These are phyloP conservation scores for Cyberlindnera nakhonratchasimensis DNA, from an alignment of 805 yeast genomes.

Conservation along the genomic window DNA sequence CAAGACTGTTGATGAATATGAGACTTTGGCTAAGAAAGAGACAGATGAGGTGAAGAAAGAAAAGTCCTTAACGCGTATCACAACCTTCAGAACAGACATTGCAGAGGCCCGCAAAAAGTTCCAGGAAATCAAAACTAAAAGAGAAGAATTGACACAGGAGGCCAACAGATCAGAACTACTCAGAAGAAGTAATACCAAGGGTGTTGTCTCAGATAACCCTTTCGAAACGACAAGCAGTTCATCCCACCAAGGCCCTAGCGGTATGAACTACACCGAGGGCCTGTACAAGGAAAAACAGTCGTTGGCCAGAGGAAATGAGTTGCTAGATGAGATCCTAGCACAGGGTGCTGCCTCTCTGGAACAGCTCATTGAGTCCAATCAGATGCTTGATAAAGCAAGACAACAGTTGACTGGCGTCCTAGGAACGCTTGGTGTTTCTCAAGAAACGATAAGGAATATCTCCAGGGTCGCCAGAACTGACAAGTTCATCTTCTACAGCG, in stretches of 20 bases:
- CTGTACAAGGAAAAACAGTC: conserved; percentile 63
- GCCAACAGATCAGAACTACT: conserved; percentile 42
- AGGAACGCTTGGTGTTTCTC: conserved; percentile 81
- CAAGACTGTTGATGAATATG: conserved; percentile 72
- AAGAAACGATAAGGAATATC: conserved; percentile 73
- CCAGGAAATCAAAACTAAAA: conserved; percentile 34
- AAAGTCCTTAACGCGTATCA: conserved; percentile 59
- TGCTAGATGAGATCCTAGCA: conserved; percentile 84
- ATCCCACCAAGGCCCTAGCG: not conserved
- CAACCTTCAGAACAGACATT: conserved; percentile 45
- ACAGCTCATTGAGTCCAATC: conserved; percentile 82
- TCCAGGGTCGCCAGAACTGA: conserved; percentile 83
- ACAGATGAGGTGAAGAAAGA: conserved; percentile 47
- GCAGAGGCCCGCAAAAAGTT: conserved; percentile 31
- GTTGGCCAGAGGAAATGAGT: conserved; percentile 67
- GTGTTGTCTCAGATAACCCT: conserved; percentile 23
- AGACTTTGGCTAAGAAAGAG: conserved; percentile 56
- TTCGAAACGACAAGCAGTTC: conserved; percentile 11
- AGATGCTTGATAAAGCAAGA: conserved; percentile 40
- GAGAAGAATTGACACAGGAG: conserved; percentile 36
- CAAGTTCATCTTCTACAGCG: conserved; percentile 80
- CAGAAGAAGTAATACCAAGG: conserved; percentile 30
- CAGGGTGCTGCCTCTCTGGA: conserved; percentile 85
- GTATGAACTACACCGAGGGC: conserved; percentile 53
- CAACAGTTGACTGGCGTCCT: conserved; percentile 60